Percentiles rank a stretch among this genome's conserved stretches.
These are phyloP conservation scores for Viola pubescens DNA, from an alignment of 441 rosid genomes.

Conservation along the genomic window DNA sequence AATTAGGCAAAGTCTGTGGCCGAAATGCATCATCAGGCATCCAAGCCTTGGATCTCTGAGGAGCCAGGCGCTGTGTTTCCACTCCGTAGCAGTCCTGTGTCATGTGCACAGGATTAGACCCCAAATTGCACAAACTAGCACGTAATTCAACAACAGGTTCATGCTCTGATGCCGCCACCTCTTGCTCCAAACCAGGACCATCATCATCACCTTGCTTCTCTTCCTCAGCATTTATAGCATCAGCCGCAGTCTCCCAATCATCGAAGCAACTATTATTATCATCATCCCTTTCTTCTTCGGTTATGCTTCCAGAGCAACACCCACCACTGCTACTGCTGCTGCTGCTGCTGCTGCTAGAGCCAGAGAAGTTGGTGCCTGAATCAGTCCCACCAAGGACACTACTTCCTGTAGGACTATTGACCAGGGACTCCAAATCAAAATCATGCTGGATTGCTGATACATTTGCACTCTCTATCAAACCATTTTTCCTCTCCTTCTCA, in stretches of 20 bases:
- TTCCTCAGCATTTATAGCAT: conserved; percentile 70
- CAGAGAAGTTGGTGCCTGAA: conserved; percentile 40
- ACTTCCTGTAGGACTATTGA: conserved; percentile 48
- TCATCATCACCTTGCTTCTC: conserved; percentile 32
- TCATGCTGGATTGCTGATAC: conserved; percentile 35
- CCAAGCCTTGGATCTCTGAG: conserved; percentile 57
- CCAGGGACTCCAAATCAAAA: conserved; percentile 53
- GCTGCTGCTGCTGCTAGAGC: conserved; percentile 38
- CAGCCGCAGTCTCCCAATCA: conserved; percentile 97
- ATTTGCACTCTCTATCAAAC: conserved; percentile 34
- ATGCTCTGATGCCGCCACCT: conserved; percentile 19
- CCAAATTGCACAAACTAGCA: conserved; percentile 15
- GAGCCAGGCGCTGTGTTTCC: conserved; percentile 19
- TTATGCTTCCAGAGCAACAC: conserved; percentile 70
- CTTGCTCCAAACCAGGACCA: conserved; percentile 18
- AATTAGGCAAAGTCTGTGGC: conserved; percentile 74
- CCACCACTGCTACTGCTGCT: conserved; percentile 63
- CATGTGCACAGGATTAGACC: conserved; percentile 21
- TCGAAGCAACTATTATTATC: conserved; percentile 71
- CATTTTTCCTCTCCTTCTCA: conserved; percentile 26
- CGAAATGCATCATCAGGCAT: conserved; percentile 70
- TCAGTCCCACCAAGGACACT: conserved; percentile 37
- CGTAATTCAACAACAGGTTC: conserved; percentile 22
- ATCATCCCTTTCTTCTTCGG: conserved; percentile 67
- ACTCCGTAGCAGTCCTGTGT: conserved; percentile 21